Conservation (phyloP, 192 early-diverging fungal species). For the Gorgonomyces haynaldii region DNA sequence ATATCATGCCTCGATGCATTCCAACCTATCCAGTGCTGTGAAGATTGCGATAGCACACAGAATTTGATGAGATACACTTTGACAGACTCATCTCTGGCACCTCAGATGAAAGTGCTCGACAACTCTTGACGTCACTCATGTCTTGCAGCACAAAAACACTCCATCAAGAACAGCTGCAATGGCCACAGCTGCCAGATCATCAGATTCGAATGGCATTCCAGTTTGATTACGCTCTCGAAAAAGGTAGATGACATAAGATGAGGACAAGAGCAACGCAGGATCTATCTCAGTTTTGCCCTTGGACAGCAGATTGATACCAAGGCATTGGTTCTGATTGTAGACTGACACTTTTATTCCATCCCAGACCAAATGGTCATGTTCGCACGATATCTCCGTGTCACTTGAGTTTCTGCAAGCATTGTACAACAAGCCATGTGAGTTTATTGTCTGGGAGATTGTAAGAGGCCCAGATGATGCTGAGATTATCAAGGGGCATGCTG, state of each 20-base stretch:
- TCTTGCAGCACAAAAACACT: no score
- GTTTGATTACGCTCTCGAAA: neutral
- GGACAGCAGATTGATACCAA: conserved; percentile 19
- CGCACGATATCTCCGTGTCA: conserved; percentile 19
- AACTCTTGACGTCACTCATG: no score
- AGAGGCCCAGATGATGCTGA: neutral
- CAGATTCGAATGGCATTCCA: neutral
- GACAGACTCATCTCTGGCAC: no score
- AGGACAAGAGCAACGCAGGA: no score
- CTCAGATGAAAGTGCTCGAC: no score
- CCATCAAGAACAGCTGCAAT: no score
- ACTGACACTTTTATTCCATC: conserved; percentile 14
- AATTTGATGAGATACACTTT: no score
- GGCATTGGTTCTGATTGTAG: conserved; percentile 6
- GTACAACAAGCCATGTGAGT: conserved; percentile 18
- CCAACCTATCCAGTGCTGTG: no score
- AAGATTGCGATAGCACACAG: no score
- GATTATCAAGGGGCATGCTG: neutral
- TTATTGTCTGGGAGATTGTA: conserved; percentile 12
- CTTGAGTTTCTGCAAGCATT: conserved; percentile 12
- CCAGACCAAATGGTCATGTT: conserved; percentile 7
- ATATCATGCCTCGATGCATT: no score
- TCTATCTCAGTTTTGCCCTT: conserved; percentile 17
- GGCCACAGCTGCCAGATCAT: neutral
- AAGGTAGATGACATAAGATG: no score